Base-by-base conservation (phyloP, 2,329 filamentous ascomycete genomes). In the Talaromyces marneffei region DNA sequence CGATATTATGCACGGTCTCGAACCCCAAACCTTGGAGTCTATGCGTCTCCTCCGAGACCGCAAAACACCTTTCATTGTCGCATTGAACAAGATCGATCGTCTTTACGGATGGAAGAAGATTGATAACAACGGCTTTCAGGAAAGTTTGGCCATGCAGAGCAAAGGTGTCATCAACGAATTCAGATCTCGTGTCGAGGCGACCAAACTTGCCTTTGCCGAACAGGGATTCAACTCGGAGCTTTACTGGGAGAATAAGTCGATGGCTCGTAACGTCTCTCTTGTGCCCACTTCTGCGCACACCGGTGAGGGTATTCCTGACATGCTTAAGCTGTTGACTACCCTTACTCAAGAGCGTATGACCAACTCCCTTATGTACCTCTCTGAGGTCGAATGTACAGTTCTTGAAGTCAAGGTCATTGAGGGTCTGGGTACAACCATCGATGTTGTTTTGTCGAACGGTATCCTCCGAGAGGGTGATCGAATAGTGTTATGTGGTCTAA, bases 361-460 rank as follows among this genome's bases (percentile, higher is more conserved):
- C 50, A 91, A 89, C 69, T 91, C 92, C 66, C 86, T 99, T 69
- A 99, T 99, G 94, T 99, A 99, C 76, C 85, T 99, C 61, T 94
- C 92, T 33, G 94, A 99, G 78, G 91, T 97, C 27, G 92, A 99
- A 78, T 94, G 92, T 75, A 99, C 94, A 7, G 93, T 99, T 55
- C 87, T 99, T 44, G 94, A 99, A 80, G 94, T 99, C 76, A 99
- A 99, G 85, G 91, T 96, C 54, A 97, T 99, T 65, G 94, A 99
- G 77, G 95, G 94, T 78, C 92, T 99, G 66, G 94, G 94, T 74
- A 99, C 96, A 77, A 99, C 94, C 50, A 97, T 99, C 69, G 94
- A 99, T 74, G 93, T 99, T 65, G 89, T 99, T 68, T 79, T 99
- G 59, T 96, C 91, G 62, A 99, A 99, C 79, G 94, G 94, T 85